Conservation (phyloP, 2,329 filamentous ascomycete genomes). For the Blastomyces parvus region DNA sequence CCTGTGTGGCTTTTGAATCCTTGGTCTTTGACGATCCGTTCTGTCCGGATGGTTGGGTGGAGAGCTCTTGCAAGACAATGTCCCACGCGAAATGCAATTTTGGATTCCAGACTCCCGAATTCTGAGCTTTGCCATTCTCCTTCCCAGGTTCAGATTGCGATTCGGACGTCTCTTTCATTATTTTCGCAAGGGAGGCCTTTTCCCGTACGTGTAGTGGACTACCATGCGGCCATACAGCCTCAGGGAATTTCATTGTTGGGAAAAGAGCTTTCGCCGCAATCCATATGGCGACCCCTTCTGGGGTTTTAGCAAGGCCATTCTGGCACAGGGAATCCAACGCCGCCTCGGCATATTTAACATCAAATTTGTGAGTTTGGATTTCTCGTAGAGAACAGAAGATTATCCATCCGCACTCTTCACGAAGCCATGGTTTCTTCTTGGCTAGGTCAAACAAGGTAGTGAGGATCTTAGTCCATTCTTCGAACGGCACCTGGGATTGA, state of each 20-base stretch:
- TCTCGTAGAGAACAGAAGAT: conserved; percentile 63
- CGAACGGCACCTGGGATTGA: conserved; percentile 42
- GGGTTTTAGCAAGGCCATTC: conserved; percentile 63
- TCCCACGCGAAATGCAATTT: conserved; percentile 86
- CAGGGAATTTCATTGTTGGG: conserved; percentile 54
- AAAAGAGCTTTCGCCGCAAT: conserved; percentile 58
- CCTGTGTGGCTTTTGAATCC: conserved; percentile 29
- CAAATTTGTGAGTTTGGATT: conserved; percentile 30
- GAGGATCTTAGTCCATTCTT: conserved; percentile 52
- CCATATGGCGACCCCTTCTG: conserved; percentile 87
- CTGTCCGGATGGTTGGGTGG: conserved; percentile 19
- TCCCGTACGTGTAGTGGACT: conserved; percentile 65
- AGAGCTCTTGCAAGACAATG: conserved; percentile 52
- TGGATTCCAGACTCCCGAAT: conserved; percentile 64
- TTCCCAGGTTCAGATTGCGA: conserved; percentile 24
- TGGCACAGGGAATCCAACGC: conserved; percentile 55
- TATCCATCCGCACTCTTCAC: conserved; percentile 77
- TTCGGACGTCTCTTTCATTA: conserved; percentile 58
- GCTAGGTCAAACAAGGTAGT: conserved; percentile 64
- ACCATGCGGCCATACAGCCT: conserved; percentile 61
- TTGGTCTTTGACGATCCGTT: conserved; percentile 26
- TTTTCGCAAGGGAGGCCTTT: conserved; percentile 58
- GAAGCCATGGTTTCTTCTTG: conserved; percentile 77
- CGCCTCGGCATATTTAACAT: conserved; percentile 46
- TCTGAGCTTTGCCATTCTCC: conserved; percentile 24